phyloP scores from a whole-genome alignment of 2,329 filamentous ascomycete genomes.

The Penicillium nordicum region DNA sequence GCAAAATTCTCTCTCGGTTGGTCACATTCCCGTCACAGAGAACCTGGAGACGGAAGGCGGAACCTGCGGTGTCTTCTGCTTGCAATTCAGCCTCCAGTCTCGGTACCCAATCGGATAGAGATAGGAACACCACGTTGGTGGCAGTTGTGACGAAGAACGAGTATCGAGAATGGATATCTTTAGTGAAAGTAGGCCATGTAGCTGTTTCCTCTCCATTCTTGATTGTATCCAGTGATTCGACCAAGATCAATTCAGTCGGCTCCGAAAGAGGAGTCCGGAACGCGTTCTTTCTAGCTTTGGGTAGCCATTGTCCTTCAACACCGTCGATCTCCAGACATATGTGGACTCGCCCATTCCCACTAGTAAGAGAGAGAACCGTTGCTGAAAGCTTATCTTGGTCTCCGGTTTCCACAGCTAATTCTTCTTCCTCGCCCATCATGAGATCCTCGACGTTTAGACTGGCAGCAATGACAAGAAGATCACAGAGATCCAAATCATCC shows the following conservation, averaged over 20 bases:
- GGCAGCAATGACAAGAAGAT: constrained; percentile 57
- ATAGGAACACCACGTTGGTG: constrained; percentile 54
- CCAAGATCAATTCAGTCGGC: constrained; percentile 42
- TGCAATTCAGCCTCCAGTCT: constrained; percentile 57
- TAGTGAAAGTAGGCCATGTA: constrained; percentile 55
- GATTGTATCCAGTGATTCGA: constrained; percentile 46
- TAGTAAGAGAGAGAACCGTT: constrained; percentile 57
- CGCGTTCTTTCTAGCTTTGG: constrained; percentile 41
- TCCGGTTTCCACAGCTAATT: constrained; percentile 40
- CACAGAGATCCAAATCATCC: constrained; percentile 56
- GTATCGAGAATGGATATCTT: constrained; percentile 55
- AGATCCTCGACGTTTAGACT: constrained; percentile 53
- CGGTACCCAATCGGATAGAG: constrained; percentile 55
- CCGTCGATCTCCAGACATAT: constrained; percentile 61
- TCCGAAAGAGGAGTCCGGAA: constrained; percentile 43
- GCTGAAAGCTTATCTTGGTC: constrained; percentile 53
- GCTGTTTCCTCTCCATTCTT: constrained; percentile 22
- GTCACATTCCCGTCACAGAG: constrained; percentile 53
- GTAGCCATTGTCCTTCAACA: constrained; percentile 62
- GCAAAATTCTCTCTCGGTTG: constrained; percentile 48
- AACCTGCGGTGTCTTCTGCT: constrained; percentile 49
- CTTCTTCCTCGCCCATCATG: constrained; percentile 51
- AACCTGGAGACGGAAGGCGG: constrained; percentile 55
- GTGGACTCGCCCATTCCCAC: constrained; percentile 54
- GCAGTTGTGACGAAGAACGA: constrained; percentile 57